Base-by-base conservation (phyloP, 2,329 filamentous ascomycete genomes). In the Pleomassaria siparia region DNA sequence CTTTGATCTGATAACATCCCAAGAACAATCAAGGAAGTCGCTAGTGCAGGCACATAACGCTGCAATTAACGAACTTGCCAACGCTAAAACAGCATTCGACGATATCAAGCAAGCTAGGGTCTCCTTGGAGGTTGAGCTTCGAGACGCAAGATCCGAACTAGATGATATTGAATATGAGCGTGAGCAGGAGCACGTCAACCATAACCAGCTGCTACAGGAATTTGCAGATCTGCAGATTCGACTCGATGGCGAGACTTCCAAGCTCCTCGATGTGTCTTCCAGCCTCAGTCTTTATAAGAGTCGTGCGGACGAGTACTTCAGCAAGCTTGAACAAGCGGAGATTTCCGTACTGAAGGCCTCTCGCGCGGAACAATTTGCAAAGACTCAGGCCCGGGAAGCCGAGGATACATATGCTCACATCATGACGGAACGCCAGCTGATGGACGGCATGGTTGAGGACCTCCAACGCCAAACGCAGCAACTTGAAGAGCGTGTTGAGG, bases 311-410 rank as follows among this genome's bases (percentile, higher is more conserved):
- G 92, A 97, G 67, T 97, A 99, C 72, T 99, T 96, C 73, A 88
- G 85, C 76, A 96, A 96, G 73, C 83, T 99, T 16, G 92, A 99
- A 71, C 92, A 97, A 67, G 94, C 94, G 13, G 92, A 99, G 70
- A 95, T 97, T 56, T 86, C 91, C 0, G 91, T 97, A 15, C 81
- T 99, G 54, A 96, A 96, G 70, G 92, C 92, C 13, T 87, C 82
- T 50, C 84, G 92, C 20, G 92, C 94, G 0, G 92, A 97, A 72
- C 90, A 96, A 60, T 96, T 97, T 68, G 92, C 92, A 47, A 95
- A 89, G 71, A 80, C 88, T 0, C 92, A 96, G 67, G 88, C 89
- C 9, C 86, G 84, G 62, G 92, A 99, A 72, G 88, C 91, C 0
- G 94, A 97, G 64, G 91, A 97, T 49, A 91, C 86, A 5, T 96